phyloP scores from a whole-genome alignment of 495 filamentous ascomycete genomes.

The Penicillium dipodomyicola region DNA sequence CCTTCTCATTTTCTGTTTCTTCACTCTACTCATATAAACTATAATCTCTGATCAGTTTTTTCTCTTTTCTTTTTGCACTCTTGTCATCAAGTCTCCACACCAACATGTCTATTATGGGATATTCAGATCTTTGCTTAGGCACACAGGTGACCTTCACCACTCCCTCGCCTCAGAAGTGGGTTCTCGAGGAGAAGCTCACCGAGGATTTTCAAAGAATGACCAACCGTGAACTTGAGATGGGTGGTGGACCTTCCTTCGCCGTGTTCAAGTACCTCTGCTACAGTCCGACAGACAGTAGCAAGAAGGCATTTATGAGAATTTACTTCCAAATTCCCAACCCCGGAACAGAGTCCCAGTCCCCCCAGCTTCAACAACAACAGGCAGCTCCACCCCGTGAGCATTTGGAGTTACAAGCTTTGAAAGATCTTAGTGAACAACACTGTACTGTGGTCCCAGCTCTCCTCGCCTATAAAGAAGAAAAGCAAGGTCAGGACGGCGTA shows the following conservation, averaged over 20 bases:
- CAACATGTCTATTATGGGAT: not conserved
- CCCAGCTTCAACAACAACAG: not conserved
- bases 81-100: not conserved
- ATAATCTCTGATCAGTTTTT: not conserved
- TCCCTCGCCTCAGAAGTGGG: not conserved
- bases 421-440: not conserved
- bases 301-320: slow-evolving; percentile 13
- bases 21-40: too few relatives aligned
- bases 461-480: not conserved
- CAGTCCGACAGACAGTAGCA: not conserved
- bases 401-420: not conserved
- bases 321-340: slow-evolving; percentile 7
- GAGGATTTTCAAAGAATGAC: not conserved
- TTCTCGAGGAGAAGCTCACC: slow-evolving; percentile 2
- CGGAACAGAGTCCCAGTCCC: not conserved
- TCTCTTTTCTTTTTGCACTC: not conserved
- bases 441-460: slow-evolving; percentile 1
- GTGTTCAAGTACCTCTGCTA: not conserved
- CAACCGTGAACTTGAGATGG: not conserved
- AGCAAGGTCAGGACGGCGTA: not conserved
- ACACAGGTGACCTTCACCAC: not conserved
- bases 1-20: not conserved
- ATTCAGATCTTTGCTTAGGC: not conserved
- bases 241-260: not conserved
- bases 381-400: not conserved